Evolutionary conservation across 768 basidiomycete genomes (phyloP), one percentile per base, ranked within the genome.

Genomic region (Naganishia antarctica): DNA sequence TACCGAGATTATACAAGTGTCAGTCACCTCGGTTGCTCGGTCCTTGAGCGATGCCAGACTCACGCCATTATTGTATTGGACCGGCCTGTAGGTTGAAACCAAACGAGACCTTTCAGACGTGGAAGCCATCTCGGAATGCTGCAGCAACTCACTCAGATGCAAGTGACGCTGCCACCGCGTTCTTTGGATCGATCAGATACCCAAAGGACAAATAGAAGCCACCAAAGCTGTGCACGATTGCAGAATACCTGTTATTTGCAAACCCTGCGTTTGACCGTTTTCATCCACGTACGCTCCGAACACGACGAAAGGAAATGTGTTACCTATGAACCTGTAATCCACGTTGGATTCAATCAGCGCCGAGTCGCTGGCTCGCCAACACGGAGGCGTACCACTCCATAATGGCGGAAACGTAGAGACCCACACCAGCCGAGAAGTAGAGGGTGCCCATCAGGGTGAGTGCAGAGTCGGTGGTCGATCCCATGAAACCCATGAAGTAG

Each of bases 251-350:
- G 40, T 45, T 1, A n/a, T 8, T 3, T 11, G 5, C n/a, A 8
- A 13, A 7, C 1, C 34, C n/a, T 7, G 26, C 40, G 15, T 23
- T 25, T 15, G 23, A 9, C 2, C 34, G 21, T 12, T n/a, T 9
- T 51, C 18, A 3, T 13, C 2, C 18, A 43, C 57, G 1, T 28
- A 59, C 59, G 59, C 9, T 40, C 61, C 46, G 60, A 73, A 73
- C 18, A 71, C 72, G 32, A 69, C 64, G 49, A 70, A 69, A 1
- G 72, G 64, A 60, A 73, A 73, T 5, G 72, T 71, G 49, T 70
- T 73, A 23, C 57, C 61, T 18, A 66, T 37, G 3, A 66, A 18
- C 25, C 31, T 34, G 25, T 7, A 28, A 12, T 46, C 9, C 31
- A 29, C 25, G 23, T 4, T 12, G 1, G n/a, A 5, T 25, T n/a